Base-by-base conservation (phyloP, 495 filamentous ascomycete genomes). In the Penicillium paradoxum region DNA sequence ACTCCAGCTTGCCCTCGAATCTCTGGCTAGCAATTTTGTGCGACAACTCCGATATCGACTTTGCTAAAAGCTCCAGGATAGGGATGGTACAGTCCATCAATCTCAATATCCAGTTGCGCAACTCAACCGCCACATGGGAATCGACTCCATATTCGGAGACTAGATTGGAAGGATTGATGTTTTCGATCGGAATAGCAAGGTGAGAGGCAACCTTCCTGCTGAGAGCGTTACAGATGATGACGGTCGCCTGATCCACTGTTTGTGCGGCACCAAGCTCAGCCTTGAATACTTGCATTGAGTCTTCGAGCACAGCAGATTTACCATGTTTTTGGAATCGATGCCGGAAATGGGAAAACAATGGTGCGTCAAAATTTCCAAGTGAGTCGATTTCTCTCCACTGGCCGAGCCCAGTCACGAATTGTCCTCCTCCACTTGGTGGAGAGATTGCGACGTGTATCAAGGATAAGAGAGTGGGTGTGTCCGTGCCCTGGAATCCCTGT, bases 41-140 rank as follows among this genome's bases (percentile, higher is more conserved):
- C 4, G 56, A 62, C 19, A 67, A 53, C 8, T 65, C 59, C 27
- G 55, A 13, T 15, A 67, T 15, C 10, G 64, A 63, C 4, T 49
- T 65, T 2, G 56, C 59, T 38, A 67, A 37, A 14, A 67, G 65
- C 42, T 67, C 59, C 51, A 67, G n/a, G 32, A 67, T 59, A 1
- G 64, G 53, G 4, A 67, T 40, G 11, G 54, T 53, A 15, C 53
- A 57, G 1, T 55, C 57, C 50, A 63, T 54, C 5, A 29, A 54
- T 15, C 52, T 51, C 4, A 45, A 49, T 22, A 63, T 69, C 75
- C 76, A 80, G 19, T 62, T 66, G 6, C 76, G 59, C 38, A 80
- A 34, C 53, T 79, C 77, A 32, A 79, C 68, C 0, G 70, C 68
- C 4, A 79, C 68, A 19, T 76, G 63, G 2, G 72, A 76, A 37